These are phyloP conservation scores for Fusarium metavorans DNA, from an alignment of 2,329 filamentous ascomycete genomes.

Conservation along the genomic window DNA sequence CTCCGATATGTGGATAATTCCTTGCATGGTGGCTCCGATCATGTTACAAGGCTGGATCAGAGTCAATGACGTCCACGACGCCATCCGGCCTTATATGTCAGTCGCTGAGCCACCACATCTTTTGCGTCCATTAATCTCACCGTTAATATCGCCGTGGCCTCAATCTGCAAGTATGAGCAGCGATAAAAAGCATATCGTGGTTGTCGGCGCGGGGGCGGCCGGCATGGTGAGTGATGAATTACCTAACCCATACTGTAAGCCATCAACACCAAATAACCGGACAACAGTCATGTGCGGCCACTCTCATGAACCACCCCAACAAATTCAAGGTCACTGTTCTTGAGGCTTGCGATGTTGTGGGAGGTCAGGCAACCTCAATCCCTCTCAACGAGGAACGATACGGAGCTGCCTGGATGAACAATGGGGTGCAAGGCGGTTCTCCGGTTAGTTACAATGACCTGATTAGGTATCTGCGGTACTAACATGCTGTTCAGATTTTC, in stretches of 20 bases:
- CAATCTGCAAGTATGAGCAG: not conserved
- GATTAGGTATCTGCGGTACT: not conserved
- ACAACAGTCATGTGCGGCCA: slow-evolving; percentile 71
- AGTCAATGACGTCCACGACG: slow-evolving; percentile 35
- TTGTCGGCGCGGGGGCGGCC: slow-evolving; percentile 73
- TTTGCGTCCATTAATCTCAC: not conserved
- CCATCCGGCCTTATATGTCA: not conserved
- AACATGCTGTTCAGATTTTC: slow-evolving; percentile 63
- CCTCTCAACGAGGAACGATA: slow-evolving; percentile 67
- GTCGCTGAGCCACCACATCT: not conserved
- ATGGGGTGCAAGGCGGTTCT: slow-evolving; percentile 72
- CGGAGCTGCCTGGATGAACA: slow-evolving; percentile 71
- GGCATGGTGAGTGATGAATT: slow-evolving; percentile 61
- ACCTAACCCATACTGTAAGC: not conserved
- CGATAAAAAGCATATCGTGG: slow-evolving; percentile 61
- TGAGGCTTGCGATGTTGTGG: slow-evolving; percentile 68
- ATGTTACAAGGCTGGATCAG: not conserved
- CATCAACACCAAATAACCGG: not conserved
- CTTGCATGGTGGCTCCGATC: not conserved
- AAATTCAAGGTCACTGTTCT: slow-evolving; percentile 75
- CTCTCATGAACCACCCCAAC: slow-evolving; percentile 73
- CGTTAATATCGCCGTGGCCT: not conserved
- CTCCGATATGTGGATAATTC: not conserved
- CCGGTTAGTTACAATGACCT: slow-evolving; percentile 34
- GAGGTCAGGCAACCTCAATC: slow-evolving; percentile 72